phyloP scores from a whole-genome alignment of 78 protist genomes.

The Blattamonas nauphoetae region DNA sequence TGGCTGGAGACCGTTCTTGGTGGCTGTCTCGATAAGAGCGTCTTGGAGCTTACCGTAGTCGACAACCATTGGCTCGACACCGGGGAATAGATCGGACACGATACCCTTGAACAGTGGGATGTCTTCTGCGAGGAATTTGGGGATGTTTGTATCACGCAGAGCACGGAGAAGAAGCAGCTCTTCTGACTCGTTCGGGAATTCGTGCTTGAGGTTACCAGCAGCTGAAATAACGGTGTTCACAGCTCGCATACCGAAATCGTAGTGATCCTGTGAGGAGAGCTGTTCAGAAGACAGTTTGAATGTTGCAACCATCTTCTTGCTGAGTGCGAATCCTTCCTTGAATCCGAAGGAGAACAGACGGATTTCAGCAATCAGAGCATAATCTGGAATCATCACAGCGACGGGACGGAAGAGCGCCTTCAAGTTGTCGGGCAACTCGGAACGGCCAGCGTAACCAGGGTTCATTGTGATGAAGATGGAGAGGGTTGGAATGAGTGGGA shows the following conservation, averaged over 20 bases:
- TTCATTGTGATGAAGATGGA: slow-evolving; percentile 80
- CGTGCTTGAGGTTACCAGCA: slow-evolving; percentile 60
- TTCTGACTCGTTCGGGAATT: slow-evolving; percentile 41
- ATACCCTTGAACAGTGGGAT: slow-evolving; percentile 52
- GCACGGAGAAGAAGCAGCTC: slow-evolving; percentile 63
- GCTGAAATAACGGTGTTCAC: slow-evolving; percentile 62
- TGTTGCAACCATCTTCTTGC: slow-evolving; percentile 53
- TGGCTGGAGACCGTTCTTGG: slow-evolving; percentile 25
- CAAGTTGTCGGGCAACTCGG: slow-evolving; percentile 52
- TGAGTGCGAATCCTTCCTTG: slow-evolving; percentile 22
- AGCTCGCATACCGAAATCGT: slow-evolving; percentile 81
- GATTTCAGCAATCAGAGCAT: slow-evolving; percentile 80
- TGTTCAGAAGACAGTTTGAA: slow-evolving; percentile 64
- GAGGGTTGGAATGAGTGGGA: slow-evolving; percentile 43
- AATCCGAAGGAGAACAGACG: slow-evolving; percentile 69
- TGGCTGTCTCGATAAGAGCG: not conserved
- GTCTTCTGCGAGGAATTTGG: slow-evolving; percentile 61
- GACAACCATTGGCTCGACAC: not conserved
- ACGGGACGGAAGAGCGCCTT: slow-evolving; percentile 76
- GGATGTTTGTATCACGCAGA: slow-evolving; percentile 74
- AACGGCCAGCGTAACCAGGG: slow-evolving; percentile 77
- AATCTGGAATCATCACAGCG: slow-evolving; percentile 87
- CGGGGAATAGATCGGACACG: slow-evolving; percentile 55
- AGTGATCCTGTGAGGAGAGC: slow-evolving; percentile 64
- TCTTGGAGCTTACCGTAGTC: slow-evolving; percentile 29